phyloP scores from a whole-genome alignment of 352 stramenopile genomes.

The Phytophthora sp. region DNA sequence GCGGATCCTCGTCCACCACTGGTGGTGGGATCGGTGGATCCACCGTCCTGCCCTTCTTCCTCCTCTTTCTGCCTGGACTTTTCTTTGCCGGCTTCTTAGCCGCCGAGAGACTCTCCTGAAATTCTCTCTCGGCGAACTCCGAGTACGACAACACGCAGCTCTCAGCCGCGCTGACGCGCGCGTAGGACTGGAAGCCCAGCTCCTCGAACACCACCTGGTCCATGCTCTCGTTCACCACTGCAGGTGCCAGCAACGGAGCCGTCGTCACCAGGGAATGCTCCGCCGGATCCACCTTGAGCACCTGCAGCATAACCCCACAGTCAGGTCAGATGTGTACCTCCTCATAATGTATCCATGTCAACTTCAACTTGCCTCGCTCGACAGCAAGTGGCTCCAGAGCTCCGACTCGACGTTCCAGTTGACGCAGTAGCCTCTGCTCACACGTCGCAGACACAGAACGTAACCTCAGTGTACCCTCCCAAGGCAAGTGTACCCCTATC shows the following conservation, averaged over 20 bases:
- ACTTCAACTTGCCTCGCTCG: constrained; percentile 37
- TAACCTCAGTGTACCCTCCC: constrained; percentile 1
- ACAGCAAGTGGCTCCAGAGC: constrained; percentile 63
- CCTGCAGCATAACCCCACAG: constrained; percentile 19
- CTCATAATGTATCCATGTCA: constrained; percentile 4
- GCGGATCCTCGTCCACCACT: constrained; percentile 18
- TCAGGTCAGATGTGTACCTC: constrained; percentile 11
- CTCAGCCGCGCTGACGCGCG: constrained; percentile 56
- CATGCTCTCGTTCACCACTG: constrained; percentile 69
- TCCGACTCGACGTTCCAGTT: constrained; percentile 84
- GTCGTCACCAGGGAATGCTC: constrained; percentile 68
- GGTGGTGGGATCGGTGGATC: not conserved
- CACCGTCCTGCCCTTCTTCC: constrained; percentile 9
- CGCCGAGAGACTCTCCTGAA: constrained; percentile 7
- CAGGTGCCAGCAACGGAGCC: constrained; percentile 59
- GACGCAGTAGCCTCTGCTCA: constrained; percentile 72
- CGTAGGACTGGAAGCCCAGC: constrained; percentile 61
- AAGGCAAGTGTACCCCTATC: constrained; percentile 5
- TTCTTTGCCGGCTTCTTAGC: constrained; percentile 17
- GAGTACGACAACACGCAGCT: constrained; percentile 75
- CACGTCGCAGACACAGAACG: not conserved
- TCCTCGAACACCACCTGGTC: constrained; percentile 87
- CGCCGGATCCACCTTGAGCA: constrained; percentile 50
- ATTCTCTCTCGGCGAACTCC: constrained; percentile 33
- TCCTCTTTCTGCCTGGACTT: constrained; percentile 21